Evolutionary conservation across 768 basidiomycete genomes (phyloP).

Genomic region (Strobilomyces echinocephalus): DNA sequence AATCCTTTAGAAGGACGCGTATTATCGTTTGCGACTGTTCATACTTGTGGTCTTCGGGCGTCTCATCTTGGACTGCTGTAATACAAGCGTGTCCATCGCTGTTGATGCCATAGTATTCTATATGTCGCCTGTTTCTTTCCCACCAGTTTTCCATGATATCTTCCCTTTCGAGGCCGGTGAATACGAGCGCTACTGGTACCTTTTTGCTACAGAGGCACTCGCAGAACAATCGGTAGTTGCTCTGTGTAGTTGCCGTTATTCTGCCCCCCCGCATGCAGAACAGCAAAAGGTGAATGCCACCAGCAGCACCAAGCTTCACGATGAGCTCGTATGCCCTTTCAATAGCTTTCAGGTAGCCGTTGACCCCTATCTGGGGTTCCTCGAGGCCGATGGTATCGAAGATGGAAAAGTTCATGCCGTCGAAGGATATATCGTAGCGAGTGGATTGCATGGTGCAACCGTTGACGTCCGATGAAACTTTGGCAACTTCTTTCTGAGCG

Average conservation of each 20-base stretch:
- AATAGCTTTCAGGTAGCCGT: constrained; percentile 25
- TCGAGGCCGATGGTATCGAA: constrained; percentile 36
- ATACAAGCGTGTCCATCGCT: constrained; percentile 23
- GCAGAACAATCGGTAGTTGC: constrained; percentile 34
- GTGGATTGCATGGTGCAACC: constrained; percentile 35
- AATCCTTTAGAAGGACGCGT: constrained; percentile 14
- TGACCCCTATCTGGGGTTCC: constrained; percentile 27
- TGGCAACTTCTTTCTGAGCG: constrained; percentile 19
- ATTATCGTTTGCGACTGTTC: constrained; percentile 19
- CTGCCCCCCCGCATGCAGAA: constrained; percentile 33
- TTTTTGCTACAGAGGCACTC: constrained; percentile 32
- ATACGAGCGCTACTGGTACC: constrained; percentile 34
- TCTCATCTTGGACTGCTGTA: constrained; percentile 26
- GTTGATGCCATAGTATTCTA: constrained; percentile 17
- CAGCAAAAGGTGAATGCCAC: constrained; percentile 39
- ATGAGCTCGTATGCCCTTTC: constrained; percentile 33
- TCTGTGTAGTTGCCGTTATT: constrained; percentile 24
- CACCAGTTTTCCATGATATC: not conserved
- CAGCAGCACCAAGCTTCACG: constrained; percentile 20
- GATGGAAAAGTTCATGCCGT: constrained; percentile 16
- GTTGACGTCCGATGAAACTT: constrained; percentile 24
- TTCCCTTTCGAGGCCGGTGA: constrained; percentile 25
- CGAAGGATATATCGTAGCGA: constrained; percentile 25
- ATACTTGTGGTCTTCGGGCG: constrained; percentile 20
- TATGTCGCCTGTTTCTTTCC: constrained; percentile 5